phyloP scores from a whole-genome alignment of 1,284 basidiomycete species.

The Coniferiporia sulphurascens region DNA sequence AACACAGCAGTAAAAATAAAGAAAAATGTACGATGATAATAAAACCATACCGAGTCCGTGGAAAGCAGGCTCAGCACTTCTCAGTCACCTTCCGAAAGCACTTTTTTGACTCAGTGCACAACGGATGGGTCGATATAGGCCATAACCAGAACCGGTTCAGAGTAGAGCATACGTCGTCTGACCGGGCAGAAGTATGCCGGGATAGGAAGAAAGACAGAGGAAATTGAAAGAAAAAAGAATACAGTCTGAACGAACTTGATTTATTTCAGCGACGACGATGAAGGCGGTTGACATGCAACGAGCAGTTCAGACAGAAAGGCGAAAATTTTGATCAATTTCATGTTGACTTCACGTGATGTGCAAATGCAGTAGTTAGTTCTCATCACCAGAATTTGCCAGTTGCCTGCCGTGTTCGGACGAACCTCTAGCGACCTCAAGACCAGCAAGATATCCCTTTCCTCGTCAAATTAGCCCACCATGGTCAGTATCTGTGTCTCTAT shows the following conservation, averaged over 20 bases:
- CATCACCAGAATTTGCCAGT: background rate
- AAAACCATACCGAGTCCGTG: constrained; percentile 15
- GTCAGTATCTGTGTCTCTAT: constrained; percentile 30
- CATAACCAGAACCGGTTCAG: constrained; percentile 71
- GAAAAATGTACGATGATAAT: constrained; percentile 5
- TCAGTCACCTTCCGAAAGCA: constrained; percentile 14
- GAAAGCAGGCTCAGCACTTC: constrained; percentile 13
- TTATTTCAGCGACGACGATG: constrained; percentile 1
- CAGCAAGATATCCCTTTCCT: constrained; percentile 9
- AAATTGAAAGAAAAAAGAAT: background rate
- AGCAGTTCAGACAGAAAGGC: background rate
- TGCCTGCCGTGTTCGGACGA: background rate
- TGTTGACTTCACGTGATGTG: background rate
- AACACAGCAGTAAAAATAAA: no score
- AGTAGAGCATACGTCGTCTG: constrained; percentile 47
- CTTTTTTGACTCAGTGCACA: constrained; percentile 10
- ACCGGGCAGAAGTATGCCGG: constrained; percentile 69
- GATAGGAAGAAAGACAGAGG: background rate
- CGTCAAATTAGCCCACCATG: constrained; percentile 36
- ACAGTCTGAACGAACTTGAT: background rate
- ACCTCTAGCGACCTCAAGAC: constrained; percentile 4
- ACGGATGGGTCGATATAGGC: constrained; percentile 45
- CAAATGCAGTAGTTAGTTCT: background rate
- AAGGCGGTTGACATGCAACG: background rate
- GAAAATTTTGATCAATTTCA: background rate